Evolutionary conservation across 2,329 filamentous ascomycete species (phyloP).

Genomic region (Aureobasidium sp.): DNA sequence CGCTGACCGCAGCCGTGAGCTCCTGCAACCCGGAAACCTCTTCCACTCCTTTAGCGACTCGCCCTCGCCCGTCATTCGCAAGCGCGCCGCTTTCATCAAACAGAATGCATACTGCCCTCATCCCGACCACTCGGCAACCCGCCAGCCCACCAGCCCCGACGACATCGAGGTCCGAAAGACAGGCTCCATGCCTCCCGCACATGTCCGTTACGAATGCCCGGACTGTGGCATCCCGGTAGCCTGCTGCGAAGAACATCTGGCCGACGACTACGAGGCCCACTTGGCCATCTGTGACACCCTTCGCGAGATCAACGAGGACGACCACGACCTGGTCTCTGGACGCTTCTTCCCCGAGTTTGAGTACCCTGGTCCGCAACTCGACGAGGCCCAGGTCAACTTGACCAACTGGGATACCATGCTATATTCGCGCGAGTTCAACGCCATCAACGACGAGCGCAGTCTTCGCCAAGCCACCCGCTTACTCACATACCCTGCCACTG

Average conservation of each 20-base stretch:
- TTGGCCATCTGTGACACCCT: slow-evolving; percentile 86
- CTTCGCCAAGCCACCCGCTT: slow-evolving; percentile 90
- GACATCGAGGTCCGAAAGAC: slow-evolving; percentile 55
- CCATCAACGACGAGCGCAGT: slow-evolving; percentile 80
- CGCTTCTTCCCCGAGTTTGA: slow-evolving; percentile 90
- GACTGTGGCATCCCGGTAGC: slow-evolving; percentile 92
- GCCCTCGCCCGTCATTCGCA: slow-evolving; percentile 78
- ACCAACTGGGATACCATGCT: slow-evolving; percentile 97
- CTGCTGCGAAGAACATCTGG: slow-evolving; percentile 92
- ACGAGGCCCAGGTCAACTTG: slow-evolving; percentile 92
- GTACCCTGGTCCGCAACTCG: slow-evolving; percentile 80
- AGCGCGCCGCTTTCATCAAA: slow-evolving; percentile 81
- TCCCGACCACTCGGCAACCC: slow-evolving; percentile 70
- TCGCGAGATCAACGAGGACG: slow-evolving; percentile 92
- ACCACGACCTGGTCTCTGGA: slow-evolving; percentile 86
- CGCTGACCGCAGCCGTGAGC: slow-evolving; percentile 23
- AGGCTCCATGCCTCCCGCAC: slow-evolving; percentile 57
- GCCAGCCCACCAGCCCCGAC: slow-evolving; percentile 54
- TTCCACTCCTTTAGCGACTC: slow-evolving; percentile 90
- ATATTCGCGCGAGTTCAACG: slow-evolving; percentile 84
- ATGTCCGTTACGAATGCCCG: slow-evolving; percentile 89
- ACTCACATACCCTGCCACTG: slow-evolving; percentile 85
- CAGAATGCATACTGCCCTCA: slow-evolving; percentile 93
- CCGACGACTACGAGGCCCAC: slow-evolving; percentile 88
- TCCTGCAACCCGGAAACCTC: slow-evolving; percentile 67